Evolutionary conservation across 1,284 basidiomycete species (phyloP), one percentile per base, ranked within the genome.

Genomic region (Meira miltonrushii): DNA sequence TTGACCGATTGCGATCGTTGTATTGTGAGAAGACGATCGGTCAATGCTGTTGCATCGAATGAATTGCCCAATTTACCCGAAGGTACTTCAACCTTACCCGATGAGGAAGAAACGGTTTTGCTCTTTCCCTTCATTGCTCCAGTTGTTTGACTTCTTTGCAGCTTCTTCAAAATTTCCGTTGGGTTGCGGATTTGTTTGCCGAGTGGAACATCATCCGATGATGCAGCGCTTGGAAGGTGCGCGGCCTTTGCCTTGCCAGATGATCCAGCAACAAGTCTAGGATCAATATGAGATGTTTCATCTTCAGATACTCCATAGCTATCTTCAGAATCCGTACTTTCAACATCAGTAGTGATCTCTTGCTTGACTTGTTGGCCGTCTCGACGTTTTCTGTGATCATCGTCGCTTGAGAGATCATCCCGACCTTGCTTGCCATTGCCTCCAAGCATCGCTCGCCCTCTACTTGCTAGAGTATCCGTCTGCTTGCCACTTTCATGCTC

Each of bases 251-350:
- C n/a, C 17, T 48, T 15, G 5, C 12, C 46, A 3, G 25, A n/a
- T 48, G 17, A 21, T 5, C 25, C 25, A 12, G 12, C 25, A 13
- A 13, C 23, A 13, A n/a, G 23, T 21, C 17, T 5, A 9, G 21
- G 23, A 19, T 25, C 46, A 25, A 48, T 23, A 12, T 12, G 21
- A 5, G 17, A 13, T 23, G 21, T 9, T 15, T 48, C 46, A 48
- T 25, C 21, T n/a, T 33, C 57, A 46, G n/a, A 53, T 46, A 10
- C 38, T 12, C 64, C 68, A 43, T 72, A 68, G 53, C 64, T 55
- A 38, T 68, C 68, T 21, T 72, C 70, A 6, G 66, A 70, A 7
- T 68, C 69, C n/a, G 65, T 57, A 39, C 65, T 66, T 12, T 67
- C 64, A 28, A 56, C 59, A 11, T 49, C 60, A n/a, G 58, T 48